phyloP scores from a whole-genome alignment of 2,329 filamentous ascomycete genomes.

The Fusarium sarcochroum region DNA sequence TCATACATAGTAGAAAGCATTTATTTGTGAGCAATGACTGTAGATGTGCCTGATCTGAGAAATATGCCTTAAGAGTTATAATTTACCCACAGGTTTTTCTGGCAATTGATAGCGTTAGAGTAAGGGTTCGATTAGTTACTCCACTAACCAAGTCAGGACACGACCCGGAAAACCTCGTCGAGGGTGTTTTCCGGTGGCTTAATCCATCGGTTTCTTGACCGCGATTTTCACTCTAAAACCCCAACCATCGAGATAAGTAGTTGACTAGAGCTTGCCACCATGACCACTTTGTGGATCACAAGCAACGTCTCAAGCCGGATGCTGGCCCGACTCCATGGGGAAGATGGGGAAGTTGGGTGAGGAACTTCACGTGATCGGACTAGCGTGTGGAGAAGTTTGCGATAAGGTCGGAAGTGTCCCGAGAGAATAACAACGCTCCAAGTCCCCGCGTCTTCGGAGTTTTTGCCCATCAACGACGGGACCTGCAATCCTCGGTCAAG shows the following conservation, averaged over 20 bases:
- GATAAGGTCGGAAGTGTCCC: constrained; percentile 29
- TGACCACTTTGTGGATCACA: constrained; percentile 4
- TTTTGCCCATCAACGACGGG: constrained; percentile 11
- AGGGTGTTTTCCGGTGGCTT: not conserved
- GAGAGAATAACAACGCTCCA: constrained; percentile 37
- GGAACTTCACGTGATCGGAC: constrained; percentile 28
- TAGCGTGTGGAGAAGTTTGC: constrained; percentile 7
- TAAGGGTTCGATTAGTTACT: too few relatives aligned
- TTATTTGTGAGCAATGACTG: not conserved
- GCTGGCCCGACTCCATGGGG: constrained; percentile 19
- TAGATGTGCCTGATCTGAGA: not conserved
- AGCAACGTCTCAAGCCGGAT: constrained; percentile 9
- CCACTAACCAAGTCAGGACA: not conserved
- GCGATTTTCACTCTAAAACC: not conserved
- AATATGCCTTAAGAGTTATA: too few relatives aligned
- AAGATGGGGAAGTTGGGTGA: not conserved
- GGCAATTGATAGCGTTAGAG: not conserved
- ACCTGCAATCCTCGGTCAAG: constrained; percentile 26
- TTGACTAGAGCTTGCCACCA: not conserved
- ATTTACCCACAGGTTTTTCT: too few relatives aligned
- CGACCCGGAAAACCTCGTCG: not conserved
- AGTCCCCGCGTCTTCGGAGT: constrained; percentile 32
- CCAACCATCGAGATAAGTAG: not conserved
- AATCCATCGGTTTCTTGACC: not conserved
- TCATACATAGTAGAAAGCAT: too few relatives aligned